These are phyloP conservation scores for Paragyromitra xinjiangensis DNA, from an alignment of 495 filamentous ascomycete species.

Conservation along the genomic window DNA sequence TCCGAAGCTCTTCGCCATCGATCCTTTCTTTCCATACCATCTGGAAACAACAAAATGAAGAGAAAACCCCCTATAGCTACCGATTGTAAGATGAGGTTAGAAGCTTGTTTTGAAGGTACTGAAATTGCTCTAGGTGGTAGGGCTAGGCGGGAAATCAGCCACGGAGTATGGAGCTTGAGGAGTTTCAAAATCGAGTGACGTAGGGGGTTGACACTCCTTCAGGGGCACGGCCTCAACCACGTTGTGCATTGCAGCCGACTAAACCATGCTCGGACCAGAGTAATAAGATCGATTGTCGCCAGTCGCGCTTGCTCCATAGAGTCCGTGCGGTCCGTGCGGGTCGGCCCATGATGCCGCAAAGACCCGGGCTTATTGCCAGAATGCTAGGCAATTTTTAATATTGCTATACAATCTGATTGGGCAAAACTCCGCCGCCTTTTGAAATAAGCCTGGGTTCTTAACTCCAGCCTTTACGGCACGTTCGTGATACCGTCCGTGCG, in stretches of 20 bases:
- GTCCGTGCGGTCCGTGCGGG: slow-evolving; percentile 14
- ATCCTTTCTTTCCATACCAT: slow-evolving; percentile 1
- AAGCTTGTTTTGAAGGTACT: not conserved
- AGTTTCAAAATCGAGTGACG: slow-evolving; percentile 23
- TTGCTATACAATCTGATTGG: not conserved
- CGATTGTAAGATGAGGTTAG: slow-evolving; percentile 5
- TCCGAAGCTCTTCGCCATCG: not conserved
- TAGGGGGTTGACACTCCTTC: not conserved
- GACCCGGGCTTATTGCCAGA: not conserved
- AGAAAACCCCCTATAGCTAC: not conserved
- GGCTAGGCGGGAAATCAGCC: slow-evolving; percentile 23
- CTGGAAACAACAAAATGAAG: not conserved
- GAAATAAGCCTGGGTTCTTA: not conserved
- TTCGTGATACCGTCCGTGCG: not conserved
- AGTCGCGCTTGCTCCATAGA: not conserved
- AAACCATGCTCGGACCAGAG: not conserved
- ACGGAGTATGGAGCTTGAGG: not conserved
- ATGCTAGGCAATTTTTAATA: not conserved
- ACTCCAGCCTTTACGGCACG: not conserved
- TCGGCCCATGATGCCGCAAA: slow-evolving; percentile 12
- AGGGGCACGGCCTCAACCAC: slow-evolving; percentile 14
- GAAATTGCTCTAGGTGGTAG: slow-evolving; percentile 14
- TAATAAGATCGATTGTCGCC: slow-evolving; percentile 1
- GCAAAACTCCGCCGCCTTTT: not conserved
- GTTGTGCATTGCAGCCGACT: slow-evolving; percentile 2